Conservation (phyloP, 2,329 filamentous ascomycete species). For the Cadophora gregata region DNA sequence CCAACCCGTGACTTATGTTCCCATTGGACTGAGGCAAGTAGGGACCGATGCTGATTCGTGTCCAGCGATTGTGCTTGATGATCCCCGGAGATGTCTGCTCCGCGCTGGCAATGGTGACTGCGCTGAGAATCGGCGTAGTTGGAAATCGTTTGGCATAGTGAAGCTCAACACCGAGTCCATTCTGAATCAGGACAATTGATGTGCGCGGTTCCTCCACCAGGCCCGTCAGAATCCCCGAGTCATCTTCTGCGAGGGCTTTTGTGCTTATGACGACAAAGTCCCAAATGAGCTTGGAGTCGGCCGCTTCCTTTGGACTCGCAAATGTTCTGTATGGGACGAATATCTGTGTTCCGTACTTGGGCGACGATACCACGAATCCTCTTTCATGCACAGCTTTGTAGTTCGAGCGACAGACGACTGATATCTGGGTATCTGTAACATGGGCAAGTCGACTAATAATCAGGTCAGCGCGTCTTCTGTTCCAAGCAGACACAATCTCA, state of each 20-base stretch:
- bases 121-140: constrained; percentile 64
- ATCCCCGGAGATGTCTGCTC: constrained; percentile 68
- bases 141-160: constrained; percentile 70
- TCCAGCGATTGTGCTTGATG: constrained; percentile 76
- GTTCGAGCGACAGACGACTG: constrained; percentile 76
- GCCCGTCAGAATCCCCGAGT: constrained; percentile 39
- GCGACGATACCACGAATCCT: constrained; percentile 70
- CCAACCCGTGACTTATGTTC: constrained; percentile 3
- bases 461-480: not conserved
- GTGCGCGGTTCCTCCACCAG: constrained; percentile 38
- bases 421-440: constrained; percentile 60
- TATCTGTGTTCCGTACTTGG: constrained; percentile 69
- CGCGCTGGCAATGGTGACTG: constrained; percentile 72
- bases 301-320: constrained; percentile 57
- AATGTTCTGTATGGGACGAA: constrained; percentile 69
- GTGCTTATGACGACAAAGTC: constrained; percentile 44
- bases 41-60: constrained; percentile 71
- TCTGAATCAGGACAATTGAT: constrained; percentile 42
- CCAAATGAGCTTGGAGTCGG: constrained; percentile 49
- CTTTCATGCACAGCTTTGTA: constrained; percentile 65
- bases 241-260: constrained; percentile 44
- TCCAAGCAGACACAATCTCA: not conserved
- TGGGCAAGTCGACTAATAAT: constrained; percentile 60
- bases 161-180: constrained; percentile 47
- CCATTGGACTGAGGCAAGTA: constrained; percentile 58